These are phyloP conservation scores for Musa troglodytarum DNA, from an alignment of 176 grass and related monocot genomes.

Conservation along the genomic window DNA sequence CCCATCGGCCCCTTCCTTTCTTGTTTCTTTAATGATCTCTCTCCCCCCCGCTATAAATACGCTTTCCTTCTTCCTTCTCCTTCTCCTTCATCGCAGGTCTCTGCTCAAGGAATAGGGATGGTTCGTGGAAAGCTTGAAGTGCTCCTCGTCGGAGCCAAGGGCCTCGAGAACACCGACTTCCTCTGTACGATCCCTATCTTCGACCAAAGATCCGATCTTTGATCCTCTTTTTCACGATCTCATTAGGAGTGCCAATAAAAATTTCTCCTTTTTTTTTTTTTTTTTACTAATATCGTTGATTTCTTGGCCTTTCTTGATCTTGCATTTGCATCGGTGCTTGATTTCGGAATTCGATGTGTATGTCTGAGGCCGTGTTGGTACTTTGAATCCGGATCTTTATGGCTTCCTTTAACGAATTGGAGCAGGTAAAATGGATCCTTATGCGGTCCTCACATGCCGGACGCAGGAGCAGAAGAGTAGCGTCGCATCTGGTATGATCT, in stretches of 20 bases:
- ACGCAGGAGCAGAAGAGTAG: slow-evolving; percentile 92
- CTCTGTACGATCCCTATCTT: slow-evolving; percentile 36
- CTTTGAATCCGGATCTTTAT: background rate
- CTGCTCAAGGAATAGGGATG: background rate
- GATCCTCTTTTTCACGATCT: background rate
- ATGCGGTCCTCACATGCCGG: slow-evolving; percentile 58
- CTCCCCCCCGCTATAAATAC: background rate
- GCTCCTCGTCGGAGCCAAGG: slow-evolving; percentile 81
- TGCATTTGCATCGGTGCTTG: background rate
- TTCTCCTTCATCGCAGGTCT: background rate
- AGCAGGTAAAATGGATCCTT: slow-evolving; percentile 85
- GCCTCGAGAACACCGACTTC: slow-evolving; percentile 72
- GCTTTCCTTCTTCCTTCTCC: background rate
- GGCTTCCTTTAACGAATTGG: background rate
- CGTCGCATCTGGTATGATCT: slow-evolving; percentile 48
- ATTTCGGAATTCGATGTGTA: background rate
- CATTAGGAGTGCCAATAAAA: background rate
- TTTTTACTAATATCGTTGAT: background rate
- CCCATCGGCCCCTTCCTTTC: background rate
- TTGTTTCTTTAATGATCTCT: background rate
- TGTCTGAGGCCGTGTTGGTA: background rate
- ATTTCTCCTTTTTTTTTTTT: background rate
- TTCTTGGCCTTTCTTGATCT: background rate
- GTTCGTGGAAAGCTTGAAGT: slow-evolving; percentile 78
- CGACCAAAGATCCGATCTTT: background rate